Evolutionary conservation across 805 yeast species (phyloP).

Genomic region (Yarrowia divulgata): DNA sequence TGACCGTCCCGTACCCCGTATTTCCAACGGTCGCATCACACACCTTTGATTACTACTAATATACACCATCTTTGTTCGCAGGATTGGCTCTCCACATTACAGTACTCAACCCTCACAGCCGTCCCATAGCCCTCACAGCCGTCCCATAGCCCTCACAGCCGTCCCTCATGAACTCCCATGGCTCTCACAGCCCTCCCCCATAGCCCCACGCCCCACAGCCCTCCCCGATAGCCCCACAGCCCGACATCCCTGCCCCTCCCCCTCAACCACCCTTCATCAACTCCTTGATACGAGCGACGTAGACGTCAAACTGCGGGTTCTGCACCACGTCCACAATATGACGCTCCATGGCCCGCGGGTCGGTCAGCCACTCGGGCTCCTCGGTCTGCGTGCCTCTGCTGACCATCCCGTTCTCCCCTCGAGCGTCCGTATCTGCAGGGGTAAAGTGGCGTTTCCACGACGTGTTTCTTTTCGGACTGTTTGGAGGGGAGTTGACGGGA

Average conservation of each 20-base stretch:
- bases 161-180: too few relatives aligned
- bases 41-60: not conserved
- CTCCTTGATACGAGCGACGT: slow-evolving; percentile 29
- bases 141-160: too few relatives aligned
- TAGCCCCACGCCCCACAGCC: too few relatives aligned
- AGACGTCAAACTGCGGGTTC: not conserved
- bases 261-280: not conserved
- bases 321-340: slow-evolving; percentile 12
- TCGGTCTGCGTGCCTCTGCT: slow-evolving; percentile 31
- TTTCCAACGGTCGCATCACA: too few relatives aligned
- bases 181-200: too few relatives aligned
- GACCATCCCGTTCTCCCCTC: not conserved
- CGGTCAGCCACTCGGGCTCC: slow-evolving; percentile 4
- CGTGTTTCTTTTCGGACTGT: not conserved
- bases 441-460: slow-evolving; percentile 20
- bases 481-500: slow-evolving; percentile 4
- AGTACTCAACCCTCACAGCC: too few relatives aligned
- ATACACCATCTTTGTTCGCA: not conserved
- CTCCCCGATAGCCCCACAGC: too few relatives aligned
- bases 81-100: too few relatives aligned
- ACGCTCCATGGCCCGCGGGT: slow-evolving; percentile 5
- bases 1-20: too few relatives aligned
- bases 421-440: not conserved
- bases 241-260: too few relatives aligned
- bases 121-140: too few relatives aligned